Percentiles rank a stretch among this genome's conserved stretches.
Conservation (phyloP, 2,329 filamentous ascomycete genomes). For the Alternaria ventricosa region DNA sequence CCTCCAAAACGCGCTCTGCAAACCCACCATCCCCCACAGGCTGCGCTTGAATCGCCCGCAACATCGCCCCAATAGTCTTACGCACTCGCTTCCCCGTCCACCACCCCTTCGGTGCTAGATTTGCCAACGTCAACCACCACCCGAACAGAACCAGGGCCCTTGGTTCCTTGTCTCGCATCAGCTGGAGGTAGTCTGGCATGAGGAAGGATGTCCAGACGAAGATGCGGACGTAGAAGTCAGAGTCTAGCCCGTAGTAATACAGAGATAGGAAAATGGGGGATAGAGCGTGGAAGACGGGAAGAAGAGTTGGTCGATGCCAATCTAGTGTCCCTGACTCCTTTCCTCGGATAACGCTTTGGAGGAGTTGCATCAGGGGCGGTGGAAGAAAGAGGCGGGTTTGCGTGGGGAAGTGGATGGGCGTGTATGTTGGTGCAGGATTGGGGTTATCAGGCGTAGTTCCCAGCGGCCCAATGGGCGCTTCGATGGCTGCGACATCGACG, state of each 20-base stretch:
- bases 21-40: conserved; percentile 13
- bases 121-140: conserved; percentile 40
- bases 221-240: conserved; percentile 39
- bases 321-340: conserved; percentile 22
- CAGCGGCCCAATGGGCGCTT: conserved; percentile 14
- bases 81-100: conserved; percentile 23
- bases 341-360: conserved; percentile 24
- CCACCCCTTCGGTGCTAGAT: conserved; percentile 35
- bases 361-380: conserved; percentile 31
- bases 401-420: conserved; percentile 1
- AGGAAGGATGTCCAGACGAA: conserved; percentile 41
- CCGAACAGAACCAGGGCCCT: conserved; percentile 34
- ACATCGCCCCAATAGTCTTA: conserved; percentile 30
- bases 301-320: conserved; percentile 24
- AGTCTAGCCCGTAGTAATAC: conserved; percentile 39
- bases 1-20: conserved; percentile 23
- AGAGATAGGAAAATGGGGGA: conserved; percentile 43
- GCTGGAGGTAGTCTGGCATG: conserved; percentile 33
- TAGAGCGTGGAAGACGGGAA: conserved; percentile 39
- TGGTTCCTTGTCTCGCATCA: conserved; percentile 32
- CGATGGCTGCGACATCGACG: conserved; percentile 4
- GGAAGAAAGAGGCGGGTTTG: conserved; percentile 36
- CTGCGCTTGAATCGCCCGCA: conserved; percentile 18
- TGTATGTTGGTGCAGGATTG: conserved; percentile 37
- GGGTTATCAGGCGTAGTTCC: conserved; percentile 31